Evolutionary conservation across 2,329 filamentous ascomycete species (phyloP), one percentile per base, ranked within the genome.

Genomic region (Calonectria naviculata): DNA sequence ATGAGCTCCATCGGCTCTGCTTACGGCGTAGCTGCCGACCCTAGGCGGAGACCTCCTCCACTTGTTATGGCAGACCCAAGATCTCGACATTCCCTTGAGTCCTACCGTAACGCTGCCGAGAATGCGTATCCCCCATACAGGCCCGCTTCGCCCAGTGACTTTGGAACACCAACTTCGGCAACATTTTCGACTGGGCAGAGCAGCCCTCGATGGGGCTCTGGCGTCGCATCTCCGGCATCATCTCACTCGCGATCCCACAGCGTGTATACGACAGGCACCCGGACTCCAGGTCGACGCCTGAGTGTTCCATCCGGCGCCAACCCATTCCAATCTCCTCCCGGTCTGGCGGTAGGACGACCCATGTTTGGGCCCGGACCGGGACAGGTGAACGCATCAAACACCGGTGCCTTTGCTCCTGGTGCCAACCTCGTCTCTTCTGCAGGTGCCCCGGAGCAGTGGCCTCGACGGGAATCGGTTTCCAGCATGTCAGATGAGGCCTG

Each of bases 41-140:
- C 89, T 44, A 90, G 94, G 61, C 90, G 93, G 70, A 90, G 94
- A 29, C 95, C 95, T 7, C 92, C 94, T 26, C 94, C 95, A 1
- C 85, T 98, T 24, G 93, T 96, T 70, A 97, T 97, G 92, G 92
- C 93, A 5, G 94, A 97, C 68, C 89, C 90, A 24, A 89, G 93
- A 70, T 87, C 91, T 12, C 88, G 93, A 49, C 81, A 93, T 24
- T 91, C 92, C 7, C 81, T 94, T 56, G 94, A 97, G 68, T 89
- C 91, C 3, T 92, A 93, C 62, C 89, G 90, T 71, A 90, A 89
- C 65, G 90, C 89, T 46, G 89, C 90, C 21, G 91, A 92, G 15
- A 87, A 88, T 68, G 89, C 91, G 64, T 93, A 93, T 76, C 78
- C 80, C 26, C 67, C 75, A 4, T 93, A 93, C 76, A 89, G 91